Conservation (phyloP, 1,139 yeast species). For the Yamadazyma conglobata region DNA sequence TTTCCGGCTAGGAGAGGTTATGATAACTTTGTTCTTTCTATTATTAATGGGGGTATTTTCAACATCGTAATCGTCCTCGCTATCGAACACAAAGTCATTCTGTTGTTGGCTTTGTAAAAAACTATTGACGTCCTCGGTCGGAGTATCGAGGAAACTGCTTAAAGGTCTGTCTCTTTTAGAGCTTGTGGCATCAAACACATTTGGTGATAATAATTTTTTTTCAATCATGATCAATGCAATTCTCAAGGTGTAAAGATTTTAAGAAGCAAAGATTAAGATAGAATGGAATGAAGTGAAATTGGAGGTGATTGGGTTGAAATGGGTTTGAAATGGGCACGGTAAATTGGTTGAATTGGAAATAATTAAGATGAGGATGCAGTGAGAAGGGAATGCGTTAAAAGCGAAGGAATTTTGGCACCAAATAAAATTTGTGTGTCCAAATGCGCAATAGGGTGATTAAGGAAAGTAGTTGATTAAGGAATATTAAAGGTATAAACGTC, state of each 20-base stretch:
- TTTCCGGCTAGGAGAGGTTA: slow-evolving; percentile 15
- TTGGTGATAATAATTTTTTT: slow-evolving; percentile 11
- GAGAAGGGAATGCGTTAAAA: too few species aligned
- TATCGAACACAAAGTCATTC: slow-evolving; percentile 2
- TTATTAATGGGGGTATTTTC: slow-evolving; percentile 12
- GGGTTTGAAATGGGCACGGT: too few species aligned
- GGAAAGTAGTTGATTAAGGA: too few species aligned
- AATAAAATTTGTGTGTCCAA: too few species aligned
- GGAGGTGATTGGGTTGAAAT: too few species aligned
- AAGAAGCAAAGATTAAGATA: too few species aligned
- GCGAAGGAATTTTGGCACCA: too few species aligned
- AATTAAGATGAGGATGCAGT: too few species aligned
- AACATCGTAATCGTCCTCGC: slow-evolving; percentile 3
- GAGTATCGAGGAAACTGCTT: slow-evolving; percentile 32
- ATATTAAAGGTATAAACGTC: too few species aligned
- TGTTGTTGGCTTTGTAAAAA: slow-evolving; percentile 12
- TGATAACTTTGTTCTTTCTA: slow-evolving; percentile 8
- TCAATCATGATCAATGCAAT: slow-evolving; percentile 5
- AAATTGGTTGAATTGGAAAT: too few species aligned
- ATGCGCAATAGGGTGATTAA: too few species aligned
- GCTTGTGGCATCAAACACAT: slow-evolving; percentile 2
- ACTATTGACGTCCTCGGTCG: slow-evolving; percentile 17
- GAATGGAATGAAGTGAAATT: too few species aligned
- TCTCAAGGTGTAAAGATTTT: not conserved
- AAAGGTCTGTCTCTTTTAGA: slow-evolving; percentile 25